These are phyloP conservation scores for Phytopythium litorale DNA, from an alignment of 352 stramenopile species.

Conservation along the genomic window DNA sequence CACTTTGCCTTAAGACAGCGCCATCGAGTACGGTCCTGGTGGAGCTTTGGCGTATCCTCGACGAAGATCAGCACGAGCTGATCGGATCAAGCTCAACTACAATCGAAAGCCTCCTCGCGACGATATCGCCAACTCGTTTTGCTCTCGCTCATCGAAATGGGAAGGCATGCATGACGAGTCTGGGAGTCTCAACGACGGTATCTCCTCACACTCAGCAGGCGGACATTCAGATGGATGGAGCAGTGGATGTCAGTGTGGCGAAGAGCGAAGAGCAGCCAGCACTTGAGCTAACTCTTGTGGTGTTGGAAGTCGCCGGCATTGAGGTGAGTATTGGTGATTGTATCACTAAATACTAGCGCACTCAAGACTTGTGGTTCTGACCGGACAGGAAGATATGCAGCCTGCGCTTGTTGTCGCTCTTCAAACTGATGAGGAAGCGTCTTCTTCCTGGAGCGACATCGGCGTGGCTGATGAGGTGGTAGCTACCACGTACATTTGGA, in stretches of 20 bases:
- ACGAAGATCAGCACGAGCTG: constrained; percentile 1
- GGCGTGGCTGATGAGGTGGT: background rate
- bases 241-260: background rate
- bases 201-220: background rate
- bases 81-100: background rate
- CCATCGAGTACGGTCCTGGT: background rate
- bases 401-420: background rate
- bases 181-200: background rate
- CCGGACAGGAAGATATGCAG: background rate
- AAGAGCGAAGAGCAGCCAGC: background rate
- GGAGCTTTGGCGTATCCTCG: background rate
- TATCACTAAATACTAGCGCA: background rate
- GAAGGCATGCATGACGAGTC: background rate
- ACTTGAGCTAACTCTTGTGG: background rate
- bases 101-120: background rate
- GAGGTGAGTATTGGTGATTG: background rate
- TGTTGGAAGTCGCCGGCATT: background rate
- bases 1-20: background rate
- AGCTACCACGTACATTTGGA: constrained; percentile 1
- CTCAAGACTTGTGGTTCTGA: background rate
- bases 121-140: background rate
- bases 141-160: background rate
- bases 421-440: background rate
- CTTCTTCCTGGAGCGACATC: background rate
- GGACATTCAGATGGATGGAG: background rate